Evolutionary conservation across 2,329 filamentous ascomycete species (phyloP).

Genomic region (Dendryphion nanum): DNA sequence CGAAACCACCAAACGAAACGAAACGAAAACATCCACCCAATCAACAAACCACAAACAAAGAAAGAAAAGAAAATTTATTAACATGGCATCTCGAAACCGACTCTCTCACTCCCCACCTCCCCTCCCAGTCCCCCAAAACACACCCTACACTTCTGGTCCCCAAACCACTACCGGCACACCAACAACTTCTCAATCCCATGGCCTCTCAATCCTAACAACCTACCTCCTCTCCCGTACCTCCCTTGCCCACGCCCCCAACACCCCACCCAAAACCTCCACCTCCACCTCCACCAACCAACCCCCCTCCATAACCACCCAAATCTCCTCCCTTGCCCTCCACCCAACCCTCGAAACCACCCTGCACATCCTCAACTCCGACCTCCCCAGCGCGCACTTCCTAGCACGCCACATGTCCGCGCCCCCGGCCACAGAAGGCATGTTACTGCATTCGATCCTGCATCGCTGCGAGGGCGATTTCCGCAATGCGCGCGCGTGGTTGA

Average conservation of each 20-base stretch:
- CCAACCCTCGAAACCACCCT: conserved; percentile 49
- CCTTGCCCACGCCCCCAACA: conserved; percentile 48
- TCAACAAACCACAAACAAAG: no score
- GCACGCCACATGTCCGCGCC: conserved; percentile 52
- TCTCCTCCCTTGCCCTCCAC: conserved; percentile 44
- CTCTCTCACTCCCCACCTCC: neutral
- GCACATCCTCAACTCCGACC: conserved; percentile 47
- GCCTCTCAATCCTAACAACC: neutral
- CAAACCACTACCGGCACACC: neutral
- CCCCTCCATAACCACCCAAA: conserved; percentile 14
- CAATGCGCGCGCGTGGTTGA: conserved; percentile 48
- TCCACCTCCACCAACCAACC: conserved; percentile 10
- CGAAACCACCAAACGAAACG: neutral
- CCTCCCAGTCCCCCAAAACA: neutral
- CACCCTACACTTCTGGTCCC: neutral
- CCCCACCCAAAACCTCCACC: conserved; percentile 43
- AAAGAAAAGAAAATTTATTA: neutral
- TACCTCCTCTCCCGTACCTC: neutral
- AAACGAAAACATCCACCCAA: neutral
- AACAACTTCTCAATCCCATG: neutral
- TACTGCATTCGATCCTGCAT: conserved; percentile 49
- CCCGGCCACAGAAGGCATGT: conserved; percentile 51
- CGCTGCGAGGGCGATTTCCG: conserved; percentile 49
- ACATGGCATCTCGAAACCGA: neutral
- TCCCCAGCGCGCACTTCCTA: conserved; percentile 52